phyloP scores from a whole-genome alignment of 2,329 filamentous ascomycete species.

The Fusarium pseudocircinatum region DNA sequence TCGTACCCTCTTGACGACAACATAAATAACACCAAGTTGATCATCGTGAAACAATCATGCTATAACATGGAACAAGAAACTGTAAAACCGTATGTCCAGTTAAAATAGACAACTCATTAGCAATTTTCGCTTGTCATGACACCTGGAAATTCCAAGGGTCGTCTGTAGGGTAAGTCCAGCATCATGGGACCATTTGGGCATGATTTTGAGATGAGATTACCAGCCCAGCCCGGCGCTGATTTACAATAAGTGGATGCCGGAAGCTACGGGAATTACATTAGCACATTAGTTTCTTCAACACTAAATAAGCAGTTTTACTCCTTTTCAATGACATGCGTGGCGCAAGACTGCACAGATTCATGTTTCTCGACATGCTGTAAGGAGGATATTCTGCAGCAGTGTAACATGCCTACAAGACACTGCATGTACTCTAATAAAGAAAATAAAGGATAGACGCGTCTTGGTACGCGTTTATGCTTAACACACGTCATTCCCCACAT shows the following conservation, averaged over 20 bases:
- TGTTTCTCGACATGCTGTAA: background rate
- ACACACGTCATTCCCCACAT: conserved; percentile 35
- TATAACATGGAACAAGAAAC: rapidly evolving
- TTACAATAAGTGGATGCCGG: conserved; percentile 31
- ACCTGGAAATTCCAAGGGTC: background rate
- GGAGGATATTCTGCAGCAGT: background rate
- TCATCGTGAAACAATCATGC: too few species aligned
- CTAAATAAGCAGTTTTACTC: background rate
- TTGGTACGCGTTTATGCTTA: conserved; percentile 27
- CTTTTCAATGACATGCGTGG: conserved; percentile 1
- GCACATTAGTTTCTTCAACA: background rate
- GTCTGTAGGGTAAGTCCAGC: conserved; percentile 23
- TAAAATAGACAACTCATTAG: background rate
- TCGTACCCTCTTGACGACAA: too few species aligned
- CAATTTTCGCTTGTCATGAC: background rate
- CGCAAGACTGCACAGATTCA: background rate
- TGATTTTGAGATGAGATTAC: conserved; percentile 23
- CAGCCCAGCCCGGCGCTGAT: conserved; percentile 17
- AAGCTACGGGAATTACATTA: conserved; percentile 24
- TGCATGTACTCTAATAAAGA: too few species aligned
- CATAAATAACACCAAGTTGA: too few species aligned
- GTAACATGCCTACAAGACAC: background rate
- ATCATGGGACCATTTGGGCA: conserved; percentile 13
- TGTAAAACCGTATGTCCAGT: rapidly evolving
- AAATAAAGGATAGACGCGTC: conserved; percentile 25